Evolutionary conservation across 2,329 filamentous ascomycete genomes (phyloP).

Genomic region (Ilyonectria robusta): DNA sequence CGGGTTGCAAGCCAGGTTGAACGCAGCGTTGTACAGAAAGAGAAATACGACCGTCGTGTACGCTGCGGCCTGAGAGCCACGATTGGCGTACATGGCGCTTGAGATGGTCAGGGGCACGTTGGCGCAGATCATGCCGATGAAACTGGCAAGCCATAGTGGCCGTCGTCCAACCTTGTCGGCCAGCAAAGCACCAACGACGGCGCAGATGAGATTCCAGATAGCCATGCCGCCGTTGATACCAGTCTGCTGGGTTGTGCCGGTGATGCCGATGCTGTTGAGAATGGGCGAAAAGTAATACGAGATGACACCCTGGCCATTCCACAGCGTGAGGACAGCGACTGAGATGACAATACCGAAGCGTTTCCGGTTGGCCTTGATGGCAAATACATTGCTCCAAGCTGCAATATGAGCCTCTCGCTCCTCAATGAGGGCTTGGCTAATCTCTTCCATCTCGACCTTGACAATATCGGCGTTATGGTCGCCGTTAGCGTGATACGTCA

Average conservation of each 20-base stretch:
- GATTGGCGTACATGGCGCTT: conserved; percentile 10
- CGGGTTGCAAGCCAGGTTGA: conserved; percentile 8
- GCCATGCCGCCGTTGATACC: conserved; percentile 41
- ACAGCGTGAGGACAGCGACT: background rate
- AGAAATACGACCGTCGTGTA: conserved; percentile 12
- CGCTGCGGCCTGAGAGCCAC: background rate
- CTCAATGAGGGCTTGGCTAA: background rate
- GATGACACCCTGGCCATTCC: conserved; percentile 32
- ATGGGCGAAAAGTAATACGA: conserved; percentile 14
- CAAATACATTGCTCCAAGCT: no score
- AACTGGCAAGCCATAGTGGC: conserved; percentile 32
- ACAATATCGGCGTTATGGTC: conserved; percentile 4
- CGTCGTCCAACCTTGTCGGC: conserved; percentile 34
- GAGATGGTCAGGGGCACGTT: conserved; percentile 10
- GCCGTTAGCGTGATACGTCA: conserved; percentile 12
- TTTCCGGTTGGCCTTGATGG: conserved; percentile 4
- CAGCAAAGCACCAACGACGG: conserved; percentile 31
- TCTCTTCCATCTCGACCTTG: conserved; percentile 17
- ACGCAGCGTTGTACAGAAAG: conserved; percentile 10
- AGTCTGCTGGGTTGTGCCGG: conserved; percentile 11
- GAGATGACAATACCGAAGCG: conserved; percentile 13
- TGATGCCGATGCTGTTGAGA: conserved; percentile 21
- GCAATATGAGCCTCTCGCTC: background rate
- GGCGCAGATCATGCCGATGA: conserved; percentile 24
- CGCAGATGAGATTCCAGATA: conserved; percentile 35